Evolutionary conservation across 2,329 filamentous ascomycete genomes (phyloP).

Genomic region (Aspergillus oerlinghausenensis): DNA sequence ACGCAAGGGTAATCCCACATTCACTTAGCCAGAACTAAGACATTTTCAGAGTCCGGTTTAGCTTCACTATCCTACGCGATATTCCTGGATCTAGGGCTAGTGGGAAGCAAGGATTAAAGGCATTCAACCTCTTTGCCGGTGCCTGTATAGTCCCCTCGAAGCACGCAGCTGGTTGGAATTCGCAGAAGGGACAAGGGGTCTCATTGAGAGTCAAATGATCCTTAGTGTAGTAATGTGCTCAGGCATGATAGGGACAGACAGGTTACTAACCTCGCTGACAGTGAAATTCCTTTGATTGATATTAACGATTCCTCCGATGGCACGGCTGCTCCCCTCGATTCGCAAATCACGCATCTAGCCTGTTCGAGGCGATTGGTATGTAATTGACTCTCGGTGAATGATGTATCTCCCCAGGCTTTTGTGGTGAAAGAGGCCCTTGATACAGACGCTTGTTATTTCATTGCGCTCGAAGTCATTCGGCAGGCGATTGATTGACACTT

Average conservation of each 20-base stretch:
- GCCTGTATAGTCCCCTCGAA: not conserved
- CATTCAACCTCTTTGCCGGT: not conserved
- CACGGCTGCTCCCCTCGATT: slow-evolving; percentile 1
- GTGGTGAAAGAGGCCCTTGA: not conserved
- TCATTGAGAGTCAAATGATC: slow-evolving; percentile 9
- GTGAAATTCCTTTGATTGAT: slow-evolving; percentile 1
- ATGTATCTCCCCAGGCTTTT: not conserved
- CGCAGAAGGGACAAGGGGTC: slow-evolving; percentile 4
- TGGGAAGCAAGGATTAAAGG: not conserved
- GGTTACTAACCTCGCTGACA: slow-evolving; percentile 5
- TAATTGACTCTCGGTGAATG: not conserved
- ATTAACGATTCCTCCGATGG: slow-evolving; percentile 3
- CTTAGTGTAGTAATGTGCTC: slow-evolving; percentile 6
- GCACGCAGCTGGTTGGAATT: not conserved
- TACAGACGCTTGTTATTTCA: not conserved
- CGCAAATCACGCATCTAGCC: slow-evolving; percentile 3
- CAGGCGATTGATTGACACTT: not conserved
- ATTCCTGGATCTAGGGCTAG: not conserved
- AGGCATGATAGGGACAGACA: not conserved
- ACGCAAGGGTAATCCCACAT: slow-evolving; percentile 19
- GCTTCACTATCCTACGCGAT: not conserved
- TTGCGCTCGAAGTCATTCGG: not conserved
- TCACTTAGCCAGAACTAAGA: not conserved
- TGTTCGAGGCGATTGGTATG: slow-evolving; percentile 4
- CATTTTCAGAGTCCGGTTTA: not conserved